Percentiles rank a stretch among this genome's conserved stretches.
Conservation (phyloP, 176 grass and related monocot genomes). For the Guadua angustifolia region DNA sequence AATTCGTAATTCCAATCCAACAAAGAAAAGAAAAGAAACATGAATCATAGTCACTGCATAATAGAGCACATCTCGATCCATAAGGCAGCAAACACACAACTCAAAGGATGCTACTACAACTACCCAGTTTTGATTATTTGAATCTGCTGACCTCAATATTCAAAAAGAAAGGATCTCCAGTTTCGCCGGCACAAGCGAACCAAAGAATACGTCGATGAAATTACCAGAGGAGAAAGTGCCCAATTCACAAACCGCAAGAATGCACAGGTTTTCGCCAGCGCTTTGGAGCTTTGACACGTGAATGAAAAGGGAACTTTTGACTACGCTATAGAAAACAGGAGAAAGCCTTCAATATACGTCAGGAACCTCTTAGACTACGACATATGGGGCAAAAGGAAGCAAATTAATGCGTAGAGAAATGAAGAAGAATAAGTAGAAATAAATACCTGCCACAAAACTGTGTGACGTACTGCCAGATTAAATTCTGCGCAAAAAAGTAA, state of each 20-base stretch:
- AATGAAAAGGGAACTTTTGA: constrained; percentile 31
- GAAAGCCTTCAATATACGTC: constrained; percentile 6
- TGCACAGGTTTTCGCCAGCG: constrained; percentile 5
- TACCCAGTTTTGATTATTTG: neutral
- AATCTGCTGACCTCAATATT: neutral
- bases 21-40: neutral
- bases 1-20: neutral
- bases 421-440: neutral
- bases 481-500: no score
- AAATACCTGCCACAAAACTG: neutral
- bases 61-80: neutral
- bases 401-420: neutral
- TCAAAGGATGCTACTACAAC: neutral
- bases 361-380: constrained; percentile 11
- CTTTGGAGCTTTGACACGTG: constrained; percentile 35
- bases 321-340: neutral
- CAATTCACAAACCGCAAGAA: neutral
- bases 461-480: neutral
- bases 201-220: constrained; percentile 15
- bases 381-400: neutral
- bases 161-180: neutral
- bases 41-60: neutral
- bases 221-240: neutral
- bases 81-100: neutral
- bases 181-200: neutral